Evolutionary conservation across 2,329 filamentous ascomycete species (phyloP), one percentile per base, ranked within the genome.

Genomic region (Kalmusia sp.): DNA sequence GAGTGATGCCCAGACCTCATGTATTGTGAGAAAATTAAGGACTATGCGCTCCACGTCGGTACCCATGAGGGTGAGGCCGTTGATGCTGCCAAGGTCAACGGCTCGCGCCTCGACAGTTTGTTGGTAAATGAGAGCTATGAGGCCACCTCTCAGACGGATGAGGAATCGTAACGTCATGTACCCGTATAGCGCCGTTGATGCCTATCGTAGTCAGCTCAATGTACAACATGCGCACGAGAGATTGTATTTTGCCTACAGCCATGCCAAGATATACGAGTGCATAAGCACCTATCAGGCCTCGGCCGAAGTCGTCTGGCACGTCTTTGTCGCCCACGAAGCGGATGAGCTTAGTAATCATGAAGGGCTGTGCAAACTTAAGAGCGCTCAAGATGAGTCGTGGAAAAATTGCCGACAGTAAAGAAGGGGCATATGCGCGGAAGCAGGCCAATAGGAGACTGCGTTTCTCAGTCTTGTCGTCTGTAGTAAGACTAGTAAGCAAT

Each of bases 1-100:
- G 21, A 57, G 33, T 8, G 54, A 49, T 35, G 54, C 54, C 54
- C 54, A 57, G 40, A 54, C 39, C 28, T 57, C 54, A 22, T 57
- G 54, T 39, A 57, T 51, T 11, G n/a, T 47, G 21, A 15, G 34
- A 40, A 57, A 54, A 31, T 44, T 48, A 35, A 51, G 40, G 19
- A 52, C 45, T 30, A 58, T 52, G 30, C 52, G 51, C 37, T 58
- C 55, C 35, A 58, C 51, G 28, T 58, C 55, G 43, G 52, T 55
- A 17, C 52, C 44, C 52, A 58, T 58, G 17, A 58, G 43, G 14
- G 52, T 53, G 28, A 57, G 27, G 9, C 35, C 46, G 14, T 30
- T 51, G 35, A 45, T 48, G 34, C 41, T 35, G 8, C 41, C 50
- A 34, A 57, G 46, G 27, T 51, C 47, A 31, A 51, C 45, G 35